A percentile compares a stretch with the other conserved stretches of the same genome.
These are phyloP conservation scores for Oryza punctata DNA, from an alignment of 176 grass and related monocot species.

Conservation along the genomic window DNA sequence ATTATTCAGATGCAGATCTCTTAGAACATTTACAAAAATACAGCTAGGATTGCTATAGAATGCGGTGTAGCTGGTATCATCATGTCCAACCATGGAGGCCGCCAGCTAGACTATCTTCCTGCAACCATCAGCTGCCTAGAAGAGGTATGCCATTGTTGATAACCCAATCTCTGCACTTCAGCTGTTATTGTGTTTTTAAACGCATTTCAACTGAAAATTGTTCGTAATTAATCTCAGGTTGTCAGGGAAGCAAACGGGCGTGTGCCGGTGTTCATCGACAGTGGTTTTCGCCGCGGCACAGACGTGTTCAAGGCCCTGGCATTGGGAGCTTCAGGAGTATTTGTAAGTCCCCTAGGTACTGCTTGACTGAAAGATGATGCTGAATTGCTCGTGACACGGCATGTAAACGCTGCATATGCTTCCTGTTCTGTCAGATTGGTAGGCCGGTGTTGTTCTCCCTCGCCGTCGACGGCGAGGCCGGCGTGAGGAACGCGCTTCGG, in stretches of 20 bases:
- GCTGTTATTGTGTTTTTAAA: not conserved
- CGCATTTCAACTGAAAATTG: not conserved
- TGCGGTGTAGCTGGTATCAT: slow-evolving; percentile 74
- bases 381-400: not conserved
- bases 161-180: not conserved
- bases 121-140: slow-evolving; percentile 93
- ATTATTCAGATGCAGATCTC: not conserved
- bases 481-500: slow-evolving; percentile 59
- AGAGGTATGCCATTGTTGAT: slow-evolving; percentile 54
- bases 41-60: slow-evolving; percentile 74
- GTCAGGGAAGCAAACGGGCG: slow-evolving; percentile 67
- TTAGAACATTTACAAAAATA: slow-evolving; percentile 20
- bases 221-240: slow-evolving; percentile 51
- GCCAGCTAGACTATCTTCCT: slow-evolving; percentile 87
- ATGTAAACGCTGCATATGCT: not conserved
- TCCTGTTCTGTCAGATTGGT: slow-evolving; percentile 58
- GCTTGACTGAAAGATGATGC: not conserved
- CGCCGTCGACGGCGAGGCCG: slow-evolving; percentile 78
- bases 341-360: slow-evolving; percentile 54
- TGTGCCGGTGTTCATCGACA: slow-evolving; percentile 86
- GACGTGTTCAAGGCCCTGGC: slow-evolving; percentile 96
- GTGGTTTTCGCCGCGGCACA: slow-evolving; percentile 78
- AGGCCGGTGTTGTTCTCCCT: slow-evolving; percentile 73
- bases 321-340: slow-evolving; percentile 78
- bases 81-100: slow-evolving; percentile 91